Conservation (phyloP, 768 basidiomycete species). For the Naganishia randhawae region DNA sequence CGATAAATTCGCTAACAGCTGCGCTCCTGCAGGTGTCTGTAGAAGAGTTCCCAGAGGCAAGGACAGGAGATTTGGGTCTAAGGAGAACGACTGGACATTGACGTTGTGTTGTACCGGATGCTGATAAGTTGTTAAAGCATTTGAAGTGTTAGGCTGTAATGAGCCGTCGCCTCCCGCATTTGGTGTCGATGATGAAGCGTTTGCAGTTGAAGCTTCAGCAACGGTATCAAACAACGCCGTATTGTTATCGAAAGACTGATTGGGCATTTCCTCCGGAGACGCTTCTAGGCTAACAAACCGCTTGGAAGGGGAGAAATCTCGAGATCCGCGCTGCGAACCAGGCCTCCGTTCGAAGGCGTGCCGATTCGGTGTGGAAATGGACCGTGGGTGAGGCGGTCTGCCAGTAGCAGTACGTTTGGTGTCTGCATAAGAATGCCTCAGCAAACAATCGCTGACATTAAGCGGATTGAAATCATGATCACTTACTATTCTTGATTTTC, state of each 20-base stretch:
- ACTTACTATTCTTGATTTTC: constrained; percentile 18
- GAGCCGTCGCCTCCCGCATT: constrained; percentile 3
- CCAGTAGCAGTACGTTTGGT: not conserved
- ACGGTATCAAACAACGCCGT: not conserved
- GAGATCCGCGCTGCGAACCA: not conserved
- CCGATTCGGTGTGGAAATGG: constrained; percentile 19
- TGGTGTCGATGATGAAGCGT: constrained; percentile 2
- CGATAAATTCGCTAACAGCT: constrained; percentile 38
- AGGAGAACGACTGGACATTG: constrained; percentile 36
- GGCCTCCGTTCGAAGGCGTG: constrained; percentile 15
- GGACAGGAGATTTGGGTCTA: constrained; percentile 44
- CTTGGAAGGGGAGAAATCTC: constrained; percentile 24
- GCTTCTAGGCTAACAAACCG: constrained; percentile 30
- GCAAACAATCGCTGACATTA: not conserved
- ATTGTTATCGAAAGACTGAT: constrained; percentile 22
- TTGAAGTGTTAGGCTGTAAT: constrained; percentile 33
- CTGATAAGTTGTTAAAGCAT: constrained; percentile 31
- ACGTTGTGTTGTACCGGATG: constrained; percentile 4
- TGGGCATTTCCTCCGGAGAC: constrained; percentile 27
- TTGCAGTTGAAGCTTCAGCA: not conserved
- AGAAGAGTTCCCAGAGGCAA: constrained; percentile 48
- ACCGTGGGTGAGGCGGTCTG: not conserved
- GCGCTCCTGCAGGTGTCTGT: constrained; percentile 47
- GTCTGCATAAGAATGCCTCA: not conserved
- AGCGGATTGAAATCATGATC: too few species aligned